Evolutionary conservation across 768 basidiomycete genomes (phyloP).

Genomic region (Amanita brunnescens): DNA sequence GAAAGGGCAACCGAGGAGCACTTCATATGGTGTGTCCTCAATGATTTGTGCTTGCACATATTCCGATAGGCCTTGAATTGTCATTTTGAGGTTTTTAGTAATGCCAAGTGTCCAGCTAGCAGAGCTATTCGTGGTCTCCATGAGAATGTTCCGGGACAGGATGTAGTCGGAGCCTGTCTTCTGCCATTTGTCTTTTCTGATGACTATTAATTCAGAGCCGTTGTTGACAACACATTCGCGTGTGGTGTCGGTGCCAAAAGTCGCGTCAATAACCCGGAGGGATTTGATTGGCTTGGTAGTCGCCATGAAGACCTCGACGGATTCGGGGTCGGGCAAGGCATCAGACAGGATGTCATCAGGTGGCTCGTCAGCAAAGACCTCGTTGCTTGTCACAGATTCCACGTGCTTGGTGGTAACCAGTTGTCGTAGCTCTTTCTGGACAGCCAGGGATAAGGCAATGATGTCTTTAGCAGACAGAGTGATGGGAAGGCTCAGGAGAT

Average conservation of each 20-base stretch:
- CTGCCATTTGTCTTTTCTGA: background rate
- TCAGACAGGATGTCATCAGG: constrained; percentile 5
- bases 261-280: background rate
- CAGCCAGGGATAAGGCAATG: background rate
- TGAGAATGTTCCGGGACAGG: background rate
- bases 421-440: background rate
- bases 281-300: background rate
- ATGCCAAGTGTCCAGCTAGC: too few species aligned
- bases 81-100: too few species aligned
- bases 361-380: too few species aligned
- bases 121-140: background rate
- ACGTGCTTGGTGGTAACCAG: background rate
- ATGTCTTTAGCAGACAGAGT: background rate
- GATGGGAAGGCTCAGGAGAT: background rate
- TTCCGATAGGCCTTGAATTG: background rate
- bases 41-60: constrained; percentile 17
- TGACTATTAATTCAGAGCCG: background rate
- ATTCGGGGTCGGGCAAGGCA: constrained; percentile 3
- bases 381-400: background rate
- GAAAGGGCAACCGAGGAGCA: constrained; percentile 17
- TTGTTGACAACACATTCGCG: background rate
- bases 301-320: background rate
- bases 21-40: constrained; percentile 14
- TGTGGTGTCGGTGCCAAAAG: background rate
- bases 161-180: background rate